Evolutionary conservation across 257 asterid species (phyloP).

Genomic region (Fraxinus pennsylvanica): DNA sequence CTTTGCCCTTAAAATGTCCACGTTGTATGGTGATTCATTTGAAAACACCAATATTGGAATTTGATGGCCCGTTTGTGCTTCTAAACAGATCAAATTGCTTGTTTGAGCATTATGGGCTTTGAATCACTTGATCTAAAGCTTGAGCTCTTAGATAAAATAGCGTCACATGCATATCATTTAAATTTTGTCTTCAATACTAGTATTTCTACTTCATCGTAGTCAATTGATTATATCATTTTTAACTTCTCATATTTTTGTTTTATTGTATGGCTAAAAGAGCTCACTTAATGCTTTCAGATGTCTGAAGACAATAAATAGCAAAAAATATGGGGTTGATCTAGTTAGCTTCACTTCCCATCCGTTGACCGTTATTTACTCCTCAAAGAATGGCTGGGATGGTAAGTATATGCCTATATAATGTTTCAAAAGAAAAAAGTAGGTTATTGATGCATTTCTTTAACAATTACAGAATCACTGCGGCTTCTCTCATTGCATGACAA

Average conservation of each 20-base stretch:
- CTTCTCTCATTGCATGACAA: constrained; percentile 95
- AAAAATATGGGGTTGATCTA: constrained; percentile 92
- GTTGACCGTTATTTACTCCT: constrained; percentile 91
- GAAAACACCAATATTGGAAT: not conserved
- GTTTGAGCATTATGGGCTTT: not conserved
- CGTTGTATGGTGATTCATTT: not conserved
- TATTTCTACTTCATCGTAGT: not conserved
- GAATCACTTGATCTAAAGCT: not conserved
- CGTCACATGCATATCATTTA: not conserved
- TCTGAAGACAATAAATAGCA: constrained; percentile 94
- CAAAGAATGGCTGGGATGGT: constrained; percentile 99
- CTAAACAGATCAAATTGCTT: not conserved
- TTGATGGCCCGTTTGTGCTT: not conserved
- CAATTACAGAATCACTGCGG: constrained; percentile 84
- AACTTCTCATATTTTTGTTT: constrained; percentile 13
- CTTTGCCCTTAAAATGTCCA: not conserved
- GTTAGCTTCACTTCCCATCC: constrained; percentile 98
- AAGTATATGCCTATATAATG: constrained; percentile 28
- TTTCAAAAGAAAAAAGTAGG: constrained; percentile 23
- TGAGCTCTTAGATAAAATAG: not conserved
- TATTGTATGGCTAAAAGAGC: constrained; percentile 25
- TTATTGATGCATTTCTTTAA: constrained; percentile 24
- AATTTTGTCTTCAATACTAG: not conserved
- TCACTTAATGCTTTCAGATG: constrained; percentile 51
- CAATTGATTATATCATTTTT: not conserved